Base-by-base conservation (phyloP, 2,329 filamentous ascomycete genomes). In the Nemania abortiva region DNA sequence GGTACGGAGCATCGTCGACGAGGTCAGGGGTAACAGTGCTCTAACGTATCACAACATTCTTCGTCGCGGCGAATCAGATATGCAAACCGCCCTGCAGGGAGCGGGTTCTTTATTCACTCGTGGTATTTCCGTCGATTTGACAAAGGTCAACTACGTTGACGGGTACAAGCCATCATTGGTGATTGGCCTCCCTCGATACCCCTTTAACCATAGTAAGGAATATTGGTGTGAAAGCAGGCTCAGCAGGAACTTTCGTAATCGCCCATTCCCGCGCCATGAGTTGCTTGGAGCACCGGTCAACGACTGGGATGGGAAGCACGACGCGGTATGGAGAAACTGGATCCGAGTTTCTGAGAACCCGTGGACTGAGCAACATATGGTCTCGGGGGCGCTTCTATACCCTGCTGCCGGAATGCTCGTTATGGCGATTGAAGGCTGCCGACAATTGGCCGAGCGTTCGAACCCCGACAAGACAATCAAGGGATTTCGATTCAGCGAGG, bases 311-410 rank as follows among this genome's bases (percentile, higher is more conserved):
- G 59, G 65, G 22, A 63, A 58, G 9, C 45, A 71, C 3, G 70
- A 75, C 27, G 73, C 74, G 0, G 57, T 72, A 9, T 78, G 77
- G 77, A 70, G 72, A 10, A 74, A 77, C 24, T 67, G 58, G 49
- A 72, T 69, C 27, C 63, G 57, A n/a, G 58, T 70, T 34, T 70
- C 49, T 27, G 75, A 70, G 61, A 75, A 63, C 56, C 76, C 77
- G 2, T 79, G 77, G 77, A 55, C 76, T 3, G 66, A 72, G 27
- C 73, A 79, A 56, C 77, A 78, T 34, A 67, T 68, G 34, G 73
- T 78, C 7, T 65, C 65, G 0, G 68, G 65, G 1, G 66, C 73
- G 7, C 65, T 74, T 39, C 53, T 78, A 4, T 78, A 75, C 27
- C 77, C 77, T 2, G 77, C 72, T 11, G 73, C 75, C 9, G 76